phyloP scores from a whole-genome alignment of 768 basidiomycete species.

The Brasilioporus rufonigricans region DNA sequence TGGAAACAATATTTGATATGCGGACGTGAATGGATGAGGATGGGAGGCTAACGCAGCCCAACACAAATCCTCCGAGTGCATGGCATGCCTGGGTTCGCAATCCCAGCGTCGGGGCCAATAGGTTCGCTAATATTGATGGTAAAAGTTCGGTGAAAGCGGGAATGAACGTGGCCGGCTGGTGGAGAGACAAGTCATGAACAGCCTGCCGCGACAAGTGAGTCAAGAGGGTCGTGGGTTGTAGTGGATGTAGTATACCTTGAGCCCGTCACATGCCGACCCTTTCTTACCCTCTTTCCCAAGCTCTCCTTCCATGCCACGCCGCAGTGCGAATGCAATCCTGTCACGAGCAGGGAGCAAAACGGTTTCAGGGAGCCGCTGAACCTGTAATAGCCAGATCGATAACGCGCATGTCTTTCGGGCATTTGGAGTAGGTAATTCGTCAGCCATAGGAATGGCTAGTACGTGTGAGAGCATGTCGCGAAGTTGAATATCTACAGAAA shows the following conservation, averaged over 20 bases:
- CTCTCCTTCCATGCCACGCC: conserved; percentile 78
- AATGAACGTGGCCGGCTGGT: conserved; percentile 67
- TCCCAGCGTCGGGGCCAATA: conserved; percentile 62
- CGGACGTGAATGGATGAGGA: conserved; percentile 47
- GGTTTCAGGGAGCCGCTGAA: conserved; percentile 60
- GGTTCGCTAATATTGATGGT: conserved; percentile 57
- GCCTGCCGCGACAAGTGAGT: conserved; percentile 47
- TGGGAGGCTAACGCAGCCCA: conserved; percentile 50
- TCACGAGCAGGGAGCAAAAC: conserved; percentile 62
- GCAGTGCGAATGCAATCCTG: conserved; percentile 67
- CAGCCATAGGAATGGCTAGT: conserved; percentile 69
- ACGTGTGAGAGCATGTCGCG: conserved; percentile 57
- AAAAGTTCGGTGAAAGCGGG: conserved; percentile 61
- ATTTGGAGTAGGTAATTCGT: conserved; percentile 73
- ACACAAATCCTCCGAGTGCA: conserved; percentile 67
- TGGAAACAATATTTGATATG: conserved; percentile 47
- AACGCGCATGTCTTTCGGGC: conserved; percentile 83
- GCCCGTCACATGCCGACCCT: conserved; percentile 72
- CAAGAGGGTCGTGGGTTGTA: conserved; percentile 4
- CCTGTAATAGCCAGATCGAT: conserved; percentile 71
- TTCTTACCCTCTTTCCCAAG: conserved; percentile 90
- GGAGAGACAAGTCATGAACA: conserved; percentile 63
- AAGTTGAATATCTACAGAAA: conserved; percentile 53
- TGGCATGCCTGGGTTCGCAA: conserved; percentile 73
- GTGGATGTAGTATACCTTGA: conserved; percentile 55